Base-by-base conservation (phyloP, 2,329 filamentous ascomycete species). In the Talaromyces atroroseus region DNA sequence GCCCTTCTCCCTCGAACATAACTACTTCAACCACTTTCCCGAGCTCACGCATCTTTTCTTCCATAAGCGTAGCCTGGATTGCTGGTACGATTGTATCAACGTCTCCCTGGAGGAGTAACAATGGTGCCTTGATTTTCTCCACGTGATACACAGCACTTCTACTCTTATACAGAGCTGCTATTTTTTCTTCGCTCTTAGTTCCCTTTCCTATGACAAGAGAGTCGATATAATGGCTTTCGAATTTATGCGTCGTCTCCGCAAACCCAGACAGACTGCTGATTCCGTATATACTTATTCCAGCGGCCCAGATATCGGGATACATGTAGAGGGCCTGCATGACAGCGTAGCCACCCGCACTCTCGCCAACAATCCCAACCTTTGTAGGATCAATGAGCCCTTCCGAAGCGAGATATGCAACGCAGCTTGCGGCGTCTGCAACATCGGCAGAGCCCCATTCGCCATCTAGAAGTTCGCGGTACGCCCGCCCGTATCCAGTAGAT, bases 31-130 rank as follows among this genome's bases (percentile, higher is more conserved):
- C 44, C 5, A 12, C 34, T 5, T 54, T 54, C 21, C 34, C 52
- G 4, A 54, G 52, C 14, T 54, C 44, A n/a, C 11, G 44, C 52
- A 54, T 54, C 18, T 18, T 54, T n/a, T 48, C 44, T 16, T 40
- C 76, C 66, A 86, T 81, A 52, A 78, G 74, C 29, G 74, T 69
- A 3, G 80, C 80, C 64, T 87, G 83, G 14, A 75, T 72, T 18
- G 80, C 65, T 0, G 82, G 83, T 12, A 85, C 83, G 2, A 86
- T 76, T 46, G 77, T 78, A 63, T 86, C 84, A 2, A 69, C 69
- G 2, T 74, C 74, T 0, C 83, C 83, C 23, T 84, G 80, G 5
- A 86, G 61, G 18, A 87, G 66, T 34, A 85, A 65, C 23, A 86
- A 63, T 1, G 81, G 80, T 2, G 76, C 69, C 42, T 68, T 70